These are phyloP conservation scores for Fraxinus americana DNA, from an alignment of 257 asterid genomes.

Conservation along the genomic window DNA sequence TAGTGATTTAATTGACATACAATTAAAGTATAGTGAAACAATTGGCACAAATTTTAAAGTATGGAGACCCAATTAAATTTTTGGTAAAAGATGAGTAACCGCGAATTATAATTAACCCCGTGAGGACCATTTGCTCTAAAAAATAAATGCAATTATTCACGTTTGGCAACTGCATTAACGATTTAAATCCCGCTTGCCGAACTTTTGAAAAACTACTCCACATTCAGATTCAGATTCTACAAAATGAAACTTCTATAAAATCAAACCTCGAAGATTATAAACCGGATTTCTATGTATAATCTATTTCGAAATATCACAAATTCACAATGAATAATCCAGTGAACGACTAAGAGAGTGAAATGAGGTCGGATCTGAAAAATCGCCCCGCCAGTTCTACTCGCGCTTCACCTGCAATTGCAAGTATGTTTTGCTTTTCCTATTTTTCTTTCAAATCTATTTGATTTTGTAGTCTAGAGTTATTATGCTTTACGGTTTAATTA, in stretches of 20 bases:
- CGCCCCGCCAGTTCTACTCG: conserved; percentile 35
- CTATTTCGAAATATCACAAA: conserved; percentile 22
- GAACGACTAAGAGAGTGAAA: conserved; percentile 3
- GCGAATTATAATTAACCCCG: too few relatives aligned
- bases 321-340: not conserved
- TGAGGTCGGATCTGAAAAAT: conserved; percentile 31
- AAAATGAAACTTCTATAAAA: too few relatives aligned
- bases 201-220: conserved; percentile 26
- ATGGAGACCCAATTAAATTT: too few relatives aligned
- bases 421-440: conserved; percentile 24
- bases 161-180: conserved; percentile 30
- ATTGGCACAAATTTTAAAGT: too few relatives aligned
- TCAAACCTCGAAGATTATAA: conserved; percentile 20
- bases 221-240: conserved; percentile 1
- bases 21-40: too few relatives aligned
- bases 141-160: not conserved
- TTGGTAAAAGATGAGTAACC: too few relatives aligned
- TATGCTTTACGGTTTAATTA: not conserved
- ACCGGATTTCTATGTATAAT: conserved; percentile 25
- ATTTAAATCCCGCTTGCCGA: conserved; percentile 40
- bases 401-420: conserved; percentile 34
- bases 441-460: not conserved
- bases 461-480: not conserved
- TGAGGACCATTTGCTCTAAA: too few relatives aligned
- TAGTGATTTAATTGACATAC: too few relatives aligned